Evolutionary conservation across 805 yeast genomes (phyloP).

Genomic region (Zygosaccharomyces bisporus): DNA sequence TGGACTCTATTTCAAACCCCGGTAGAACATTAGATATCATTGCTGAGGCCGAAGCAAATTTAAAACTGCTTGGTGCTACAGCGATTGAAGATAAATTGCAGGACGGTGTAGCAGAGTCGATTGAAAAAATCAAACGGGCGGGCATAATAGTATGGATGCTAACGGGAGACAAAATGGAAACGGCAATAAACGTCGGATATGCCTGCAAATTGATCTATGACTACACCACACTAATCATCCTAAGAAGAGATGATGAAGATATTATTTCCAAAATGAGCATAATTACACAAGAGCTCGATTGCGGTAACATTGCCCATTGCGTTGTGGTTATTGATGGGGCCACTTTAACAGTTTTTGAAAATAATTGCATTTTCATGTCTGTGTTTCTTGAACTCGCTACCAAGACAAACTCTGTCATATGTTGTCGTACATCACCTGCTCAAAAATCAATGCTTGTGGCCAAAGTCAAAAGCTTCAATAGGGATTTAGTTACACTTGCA

Average conservation of each 20-base stretch:
- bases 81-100: constrained; percentile 97
- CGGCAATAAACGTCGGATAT: constrained; percentile 95
- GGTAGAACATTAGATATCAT: constrained; percentile 75
- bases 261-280: constrained; percentile 68
- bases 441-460: constrained; percentile 91
- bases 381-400: constrained; percentile 82
- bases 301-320: constrained; percentile 83
- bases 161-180: constrained; percentile 96
- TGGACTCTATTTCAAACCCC: constrained; percentile 60
- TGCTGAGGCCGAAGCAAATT: constrained; percentile 60
- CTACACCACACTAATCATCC: constrained; percentile 80
- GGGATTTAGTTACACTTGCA: constrained; percentile 77
- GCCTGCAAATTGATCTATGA: constrained; percentile 92
- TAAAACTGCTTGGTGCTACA: constrained; percentile 82
- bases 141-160: constrained; percentile 97
- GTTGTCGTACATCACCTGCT: constrained; percentile 95
- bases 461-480: constrained; percentile 68
- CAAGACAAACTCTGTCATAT: constrained; percentile 82
- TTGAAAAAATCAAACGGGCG: constrained; percentile 86
- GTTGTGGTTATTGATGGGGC: constrained; percentile 95
- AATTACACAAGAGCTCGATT: constrained; percentile 66
- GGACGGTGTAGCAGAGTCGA: constrained; percentile 94
- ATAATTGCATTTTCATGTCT: constrained; percentile 65
- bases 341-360: constrained; percentile 69
- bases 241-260: constrained; percentile 53